Conservation (phyloP, 345 rosid species). For the Trapa incisa region DNA sequence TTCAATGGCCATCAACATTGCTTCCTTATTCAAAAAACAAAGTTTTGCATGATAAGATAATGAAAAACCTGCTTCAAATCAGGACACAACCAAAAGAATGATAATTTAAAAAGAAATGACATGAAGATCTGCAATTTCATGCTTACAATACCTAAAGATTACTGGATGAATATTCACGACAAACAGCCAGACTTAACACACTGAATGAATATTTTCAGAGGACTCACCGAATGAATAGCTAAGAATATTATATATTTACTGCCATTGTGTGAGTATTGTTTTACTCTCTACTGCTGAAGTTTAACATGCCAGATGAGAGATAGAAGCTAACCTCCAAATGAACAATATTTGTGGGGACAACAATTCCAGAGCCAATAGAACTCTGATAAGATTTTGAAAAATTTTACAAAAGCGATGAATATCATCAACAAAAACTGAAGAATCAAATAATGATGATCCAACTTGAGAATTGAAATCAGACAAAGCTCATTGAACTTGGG, state of each 20-base stretch:
- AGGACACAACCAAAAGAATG: no score
- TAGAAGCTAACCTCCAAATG: conserved; percentile 61
- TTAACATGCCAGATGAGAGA: background rate
- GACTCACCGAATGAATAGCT: background rate
- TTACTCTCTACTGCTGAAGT: background rate
- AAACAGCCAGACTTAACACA: no score
- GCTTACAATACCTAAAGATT: no score
- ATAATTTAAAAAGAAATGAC: background rate
- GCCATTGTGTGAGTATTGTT: no score
- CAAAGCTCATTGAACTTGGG: no score
- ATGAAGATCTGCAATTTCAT: background rate
- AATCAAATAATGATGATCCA: no score
- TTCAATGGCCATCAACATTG: background rate
- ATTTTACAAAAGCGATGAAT: conserved; percentile 14
- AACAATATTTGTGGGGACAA: conserved; percentile 63
- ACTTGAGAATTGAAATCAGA: no score
- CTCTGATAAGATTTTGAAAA: conserved; percentile 51
- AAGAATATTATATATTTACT: background rate
- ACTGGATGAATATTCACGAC: no score
- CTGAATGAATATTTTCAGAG: background rate
- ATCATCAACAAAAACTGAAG: no score
- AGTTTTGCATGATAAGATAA: background rate
- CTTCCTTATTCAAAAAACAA: background rate
- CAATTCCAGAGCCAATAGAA: conserved; percentile 79
- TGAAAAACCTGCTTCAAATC: background rate